Evolutionary conservation across 441 rosid genomes (phyloP), one percentile per base, ranked within the genome.

Genomic region (Gossypium armourianum): DNA sequence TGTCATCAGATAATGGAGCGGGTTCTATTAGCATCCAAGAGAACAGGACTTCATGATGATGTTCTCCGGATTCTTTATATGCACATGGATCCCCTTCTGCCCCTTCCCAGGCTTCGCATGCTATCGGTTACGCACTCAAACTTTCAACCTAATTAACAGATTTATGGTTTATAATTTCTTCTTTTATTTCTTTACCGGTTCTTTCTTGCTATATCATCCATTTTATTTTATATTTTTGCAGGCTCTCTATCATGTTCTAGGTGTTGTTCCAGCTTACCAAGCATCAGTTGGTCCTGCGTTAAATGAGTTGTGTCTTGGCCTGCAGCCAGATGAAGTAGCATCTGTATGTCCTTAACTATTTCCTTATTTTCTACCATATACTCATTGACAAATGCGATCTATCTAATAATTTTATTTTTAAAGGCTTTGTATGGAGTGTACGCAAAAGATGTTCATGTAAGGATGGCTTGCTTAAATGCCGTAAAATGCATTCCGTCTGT

Each of bases 71-170:
- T 95, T 81, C 80, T 95, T 76, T 87, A 80, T 80, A 68, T 90
- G 87, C 99, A 95, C 78, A 75, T 89, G 85, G 99, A 95, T 84
- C 93, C 99, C 40, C 83, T 89, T 71, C 80, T 92, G 70, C 99
- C 95, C 15, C 93, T 91, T 85, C 98, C 98, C n/a, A 87, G 99
- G 79, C 89, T 96, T 73, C 90, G 84, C 72, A 93, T 96, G 99
- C 70, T 93, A 84, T 90, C 97, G 74, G 99, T 96, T 86, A 81
- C 1, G 20, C 71, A 73, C 68, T 79, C 70, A 75, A 71, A 71
- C 76, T 78, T 77, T 85, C 54, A 64, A 32, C 58, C 52, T 72
- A 36, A 16, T 1, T 57, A 8, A 45, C 20, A 15, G 23, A 65
- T 4, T 17, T 19, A 45, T 57, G 52, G 62, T 56, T 32, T 12